A percentile compares a stretch with the other conserved stretches of the same genome.
These are phyloP conservation scores for Macrophomina tecta DNA, from an alignment of 2,329 filamentous ascomycete genomes.

Conservation along the genomic window DNA sequence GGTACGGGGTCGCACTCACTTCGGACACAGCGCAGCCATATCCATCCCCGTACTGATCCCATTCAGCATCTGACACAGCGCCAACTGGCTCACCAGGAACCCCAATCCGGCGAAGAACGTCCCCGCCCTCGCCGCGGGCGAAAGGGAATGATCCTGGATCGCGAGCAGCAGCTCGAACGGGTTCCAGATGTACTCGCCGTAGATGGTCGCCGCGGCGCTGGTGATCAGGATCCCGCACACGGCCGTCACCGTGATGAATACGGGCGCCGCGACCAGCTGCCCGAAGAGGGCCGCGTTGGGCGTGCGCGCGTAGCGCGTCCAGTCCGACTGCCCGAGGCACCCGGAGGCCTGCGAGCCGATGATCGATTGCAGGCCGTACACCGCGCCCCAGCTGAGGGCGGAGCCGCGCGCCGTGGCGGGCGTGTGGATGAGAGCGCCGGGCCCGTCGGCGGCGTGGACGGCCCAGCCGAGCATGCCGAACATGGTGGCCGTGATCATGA, in stretches of 20 bases:
- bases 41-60: slow-evolving; percentile 39
- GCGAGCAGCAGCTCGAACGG: slow-evolving; percentile 42
- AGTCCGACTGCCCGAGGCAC: slow-evolving; percentile 52
- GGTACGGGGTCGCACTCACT: slow-evolving; percentile 26
- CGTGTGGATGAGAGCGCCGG: slow-evolving; percentile 45
- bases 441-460: slow-evolving; percentile 45
- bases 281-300: slow-evolving; percentile 45
- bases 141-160: slow-evolving; percentile 36
- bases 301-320: slow-evolving; percentile 47
- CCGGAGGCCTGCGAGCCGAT: slow-evolving; percentile 50
- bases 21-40: slow-evolving; percentile 35
- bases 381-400: slow-evolving; percentile 52
- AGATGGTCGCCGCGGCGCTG: slow-evolving; percentile 45
- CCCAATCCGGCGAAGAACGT: slow-evolving; percentile 40
- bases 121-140: slow-evolving; percentile 34
- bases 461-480: slow-evolving; percentile 52
- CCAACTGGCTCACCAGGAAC: slow-evolving; percentile 35
- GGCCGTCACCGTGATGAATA: slow-evolving; percentile 46
- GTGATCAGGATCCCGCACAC: slow-evolving; percentile 52
- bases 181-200: slow-evolving; percentile 48
- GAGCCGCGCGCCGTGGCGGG: slow-evolving; percentile 46
- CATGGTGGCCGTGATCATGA: slow-evolving; percentile 47
- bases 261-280: slow-evolving; percentile 44
- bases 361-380: slow-evolving; percentile 54
- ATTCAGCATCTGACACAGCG: slow-evolving; percentile 37